Base-by-base conservation (phyloP, 2,329 filamentous ascomycete genomes). In the Aspergillus pseudoterreus region DNA sequence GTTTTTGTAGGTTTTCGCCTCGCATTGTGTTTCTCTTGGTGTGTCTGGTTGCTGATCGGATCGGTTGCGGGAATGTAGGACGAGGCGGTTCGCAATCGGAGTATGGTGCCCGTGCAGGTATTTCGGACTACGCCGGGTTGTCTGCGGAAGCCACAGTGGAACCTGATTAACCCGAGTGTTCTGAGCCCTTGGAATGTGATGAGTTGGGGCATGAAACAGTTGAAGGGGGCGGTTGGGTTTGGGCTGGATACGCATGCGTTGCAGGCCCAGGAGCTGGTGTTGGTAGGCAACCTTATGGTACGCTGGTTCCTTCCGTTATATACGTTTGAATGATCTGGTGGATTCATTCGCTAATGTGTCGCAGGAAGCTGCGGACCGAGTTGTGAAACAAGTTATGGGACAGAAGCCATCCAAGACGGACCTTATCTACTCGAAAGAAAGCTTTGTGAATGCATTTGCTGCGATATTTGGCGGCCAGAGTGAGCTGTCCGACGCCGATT, bases 121-220 rank as follows among this genome's bases (percentile, higher is more conserved):
- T 99, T 95, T 62, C 69, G 87, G 49, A 66, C 68, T 4, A 76
- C 80, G 2, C 80, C 79, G 48, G 82, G 86, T 50, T 92, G 84
- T 71, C 83, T 96, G 56, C 92, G 92, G 64, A 76, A 79, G 56
- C 80, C 79, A 48, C 82, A 82, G 46, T 90, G 90, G 82, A 74
- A 83, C n/a, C 50, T 70, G 11, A 62, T 73, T 45, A 63, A 71
- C 45, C 66, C 70, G 0, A 60, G 58, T 8, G 62, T 62, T 10
- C 77, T 83, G 1, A 77, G 85, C 48, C 83, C 89, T 2, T 87
- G 85, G 82, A 78, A 80, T 49, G 78, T 92, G 4, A 70, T 94
- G 58, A 81, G 80, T 9, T 96, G 92, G 91, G 84, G 87, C 0
- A 69, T 92, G 54, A 81, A 81, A 49, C 85, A 88, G 63, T 69